Base-by-base conservation (phyloP, 371 early-diverging fungal species). In the Rhizomucor miehei region DNA sequence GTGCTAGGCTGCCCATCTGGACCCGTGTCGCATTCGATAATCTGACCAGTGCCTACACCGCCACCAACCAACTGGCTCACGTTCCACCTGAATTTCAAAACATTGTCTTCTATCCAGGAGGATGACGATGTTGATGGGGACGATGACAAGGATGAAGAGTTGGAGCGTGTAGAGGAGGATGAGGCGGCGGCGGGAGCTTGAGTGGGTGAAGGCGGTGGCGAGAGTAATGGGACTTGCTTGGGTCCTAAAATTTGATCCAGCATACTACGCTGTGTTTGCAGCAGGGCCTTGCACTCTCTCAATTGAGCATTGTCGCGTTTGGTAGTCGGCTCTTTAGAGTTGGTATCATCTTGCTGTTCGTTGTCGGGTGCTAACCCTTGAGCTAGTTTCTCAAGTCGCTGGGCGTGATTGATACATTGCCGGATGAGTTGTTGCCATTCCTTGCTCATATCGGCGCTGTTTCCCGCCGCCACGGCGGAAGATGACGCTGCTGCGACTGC, bases 1-100 rank as follows among this genome's bases (percentile, higher is more conserved):
- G 53, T 55, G 34, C 54, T 51, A 10, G 46, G 45, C 39, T 46
- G 45, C 6, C 62, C 62, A 29, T 56, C 62, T 3, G 52, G 41
- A 16, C 56, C 53, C 20, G 39, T 38, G 35, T 54, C 56, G 25
- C 56, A 60, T 10, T 46, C 56, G 19, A 62, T 51, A 14, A 56
- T 37, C 19, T 52, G 57, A 21, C 62, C 62, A 1, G 56, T 62
- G 23, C 62, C 62, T 13, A 56, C 62, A 19, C 52, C 45, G 6
- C 62, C 62, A 34, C 62, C 62, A 2, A 62, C 54, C 56, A 51
- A 56, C 40, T 56, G 62, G 23, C 62, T 56, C 6, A 62, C 62
- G 13, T 44, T 47, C 62, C 62, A 62, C 3, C 62, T 56, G 9
- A 52, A 19, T 16, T 41, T 52, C 0, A 51, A 48, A 14, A 54